Base-by-base conservation (phyloP, 805 yeast species). In the Starmerella tilneyi region DNA sequence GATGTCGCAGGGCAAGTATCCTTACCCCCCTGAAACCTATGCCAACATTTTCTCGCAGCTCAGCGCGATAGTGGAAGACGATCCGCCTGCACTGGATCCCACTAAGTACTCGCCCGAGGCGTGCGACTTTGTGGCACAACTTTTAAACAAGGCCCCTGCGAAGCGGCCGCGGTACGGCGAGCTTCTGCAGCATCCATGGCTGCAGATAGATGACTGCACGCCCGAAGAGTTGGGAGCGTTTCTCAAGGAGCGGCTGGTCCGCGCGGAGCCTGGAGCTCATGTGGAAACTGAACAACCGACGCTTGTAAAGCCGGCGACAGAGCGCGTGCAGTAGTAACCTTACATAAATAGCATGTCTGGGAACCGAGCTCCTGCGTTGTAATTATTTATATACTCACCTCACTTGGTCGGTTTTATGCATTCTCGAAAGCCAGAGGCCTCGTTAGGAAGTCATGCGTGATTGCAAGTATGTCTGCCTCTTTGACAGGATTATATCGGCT, bases 1-100 rank as follows among this genome's bases (percentile, higher is more conserved):
- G 65, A 78, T 85, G 54, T 92, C 96, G 2, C 76, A 77, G 44
- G 98, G 98, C 9, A 70, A 75, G 46, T 92, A 89, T 62, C 98
- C 98, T n/a, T 92, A 89, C 58, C 95, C 96, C 5, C 82, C 95
- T 1, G 97, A 92, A 57, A 82, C 95, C 2, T 86, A 78, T 58
- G 84, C 78, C 53, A 85, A 84, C 61, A 84, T 92, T 11, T 88
- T 92, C 58, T 81, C 92, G 6, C 98, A 92, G 64, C 71, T 92
- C 52, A 81, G 85, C 64, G 97, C 96, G 3, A 92, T 92, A 57
- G 96, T 92, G n/a, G 94, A 84, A 59, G 96, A 94, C 9, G 86
- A 82, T 22, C 85, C 95, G 4, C 96, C 96, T n/a, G 67, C 68
- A 37, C 67, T 86, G 43, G 88, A 88, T 15, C 64, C 69, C 2